Conservation (phyloP, 1,284 basidiomycete species). For the Malassezia psittaci region DNA sequence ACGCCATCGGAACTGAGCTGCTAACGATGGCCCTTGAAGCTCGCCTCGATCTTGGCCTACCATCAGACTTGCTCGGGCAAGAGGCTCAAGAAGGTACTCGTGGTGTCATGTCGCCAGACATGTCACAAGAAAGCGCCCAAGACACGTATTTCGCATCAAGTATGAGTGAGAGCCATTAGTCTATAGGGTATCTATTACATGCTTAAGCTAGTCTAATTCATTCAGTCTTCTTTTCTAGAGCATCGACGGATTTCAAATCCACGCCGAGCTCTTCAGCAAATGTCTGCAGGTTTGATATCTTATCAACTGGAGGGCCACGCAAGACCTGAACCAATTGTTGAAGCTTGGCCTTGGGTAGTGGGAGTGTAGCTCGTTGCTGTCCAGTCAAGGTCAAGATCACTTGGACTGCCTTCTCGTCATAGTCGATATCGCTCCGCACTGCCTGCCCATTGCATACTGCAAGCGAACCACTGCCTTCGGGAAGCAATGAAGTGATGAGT, state of each 20-base stretch:
- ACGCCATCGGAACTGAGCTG: slow-evolving; percentile 14
- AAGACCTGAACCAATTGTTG: slow-evolving; percentile 2
- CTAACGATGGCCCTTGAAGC: slow-evolving; percentile 12
- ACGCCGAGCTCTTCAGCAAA: slow-evolving; percentile 5
- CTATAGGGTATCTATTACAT: not conserved
- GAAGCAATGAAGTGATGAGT: slow-evolving; percentile 33
- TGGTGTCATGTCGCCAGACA: no score
- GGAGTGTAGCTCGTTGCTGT: slow-evolving; percentile 8
- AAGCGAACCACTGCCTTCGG: slow-evolving; percentile 10
- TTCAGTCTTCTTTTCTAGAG: not conserved
- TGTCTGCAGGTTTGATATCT: not conserved
- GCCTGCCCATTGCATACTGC: slow-evolving; percentile 8
- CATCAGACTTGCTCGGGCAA: not conserved
- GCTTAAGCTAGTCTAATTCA: not conserved
- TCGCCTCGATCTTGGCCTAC: slow-evolving; percentile 12
- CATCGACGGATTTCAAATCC: not conserved
- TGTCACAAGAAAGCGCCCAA: not conserved
- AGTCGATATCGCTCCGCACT: slow-evolving; percentile 55
- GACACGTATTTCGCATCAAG: not conserved
- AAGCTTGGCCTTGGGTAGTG: slow-evolving; percentile 2
- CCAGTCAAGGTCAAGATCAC: slow-evolving; percentile 49
- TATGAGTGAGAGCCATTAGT: not conserved
- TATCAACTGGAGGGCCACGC: not conserved
- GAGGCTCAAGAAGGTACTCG: not conserved
- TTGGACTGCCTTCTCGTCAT: slow-evolving; percentile 67